Evolutionary conservation across 2,329 filamentous ascomycete species (phyloP), one percentile per base, ranked within the genome.

Genomic region (Phyllosticta citrichinensis): DNA sequence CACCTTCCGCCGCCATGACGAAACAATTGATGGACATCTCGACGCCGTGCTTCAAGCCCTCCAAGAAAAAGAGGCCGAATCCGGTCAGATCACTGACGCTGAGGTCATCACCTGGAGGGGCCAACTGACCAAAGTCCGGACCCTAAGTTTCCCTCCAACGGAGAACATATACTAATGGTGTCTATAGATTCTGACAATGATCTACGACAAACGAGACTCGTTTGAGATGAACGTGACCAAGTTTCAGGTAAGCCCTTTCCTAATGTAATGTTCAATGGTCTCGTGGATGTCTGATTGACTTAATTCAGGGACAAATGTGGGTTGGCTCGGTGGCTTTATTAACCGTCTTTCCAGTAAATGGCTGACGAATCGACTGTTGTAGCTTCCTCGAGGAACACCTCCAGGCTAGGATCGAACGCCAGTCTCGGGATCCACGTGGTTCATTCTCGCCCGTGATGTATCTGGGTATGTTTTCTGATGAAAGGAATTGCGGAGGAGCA

Each of bases 201-300:
- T 91, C 0, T 97, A 89, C 71, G 35, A 20, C 50, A n/a, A 24
- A n/a, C 2, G 51, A 10, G 54, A 61, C 20, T 91, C 89, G 56
- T 97, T 96, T 69, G 89, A 95, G 73, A 96, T 99, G 91, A 96
- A 97, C 71, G 93, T 91, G 56, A 97, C 93, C 2, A 80, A 86
- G 57, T 94, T 91, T 70, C 88, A 97, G 79, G 92, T 62, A 35
- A n/a, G 60, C 10, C 3, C 6, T 50, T 57, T 8, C 27, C 47
- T 56, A n/a, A 1, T 56, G 8, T 24, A 40, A 2, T 27, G 25
- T 30, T 17, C 55, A 20, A 57, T 11, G n/a, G 33, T 2, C 14
- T 57, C 22, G 27, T 22, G 12, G 2, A 20, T 33, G 35, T 14
- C 5, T 51, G n/a, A 24, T 50, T 57, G 47, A 47, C 56, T 20